These are phyloP conservation scores for Candida berthetii DNA, from an alignment of 805 yeast genomes.

Conservation along the genomic window DNA sequence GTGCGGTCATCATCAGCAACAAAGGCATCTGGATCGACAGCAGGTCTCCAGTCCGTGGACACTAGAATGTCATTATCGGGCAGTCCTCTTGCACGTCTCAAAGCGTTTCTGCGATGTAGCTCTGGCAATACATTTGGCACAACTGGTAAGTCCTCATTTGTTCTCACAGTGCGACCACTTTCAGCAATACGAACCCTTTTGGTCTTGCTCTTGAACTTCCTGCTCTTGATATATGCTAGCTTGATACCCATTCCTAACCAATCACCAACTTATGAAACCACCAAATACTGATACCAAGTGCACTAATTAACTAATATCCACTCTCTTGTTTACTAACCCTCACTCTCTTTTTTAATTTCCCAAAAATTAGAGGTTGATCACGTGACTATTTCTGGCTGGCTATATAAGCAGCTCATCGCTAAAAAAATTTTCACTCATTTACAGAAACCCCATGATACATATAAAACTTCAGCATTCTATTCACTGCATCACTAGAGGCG, in stretches of 20 bases:
- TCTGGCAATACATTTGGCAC: neutral
- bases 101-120: neutral
- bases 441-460: slow-evolving; percentile 5
- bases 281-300: no score
- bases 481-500: slow-evolving; percentile 32
- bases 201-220: neutral
- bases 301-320: no score
- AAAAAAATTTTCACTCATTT: neutral
- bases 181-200: neutral
- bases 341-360: no score
- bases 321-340: no score
- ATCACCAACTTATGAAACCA: no score
- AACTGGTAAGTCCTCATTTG: neutral
- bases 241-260: neutral
- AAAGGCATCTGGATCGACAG: neutral
- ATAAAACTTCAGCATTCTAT: slow-evolving; percentile 26
- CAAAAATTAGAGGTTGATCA: no score
- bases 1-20: neutral
- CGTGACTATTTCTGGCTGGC: no score
- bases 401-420: slow-evolving; percentile 1
- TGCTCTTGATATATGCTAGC: neutral
- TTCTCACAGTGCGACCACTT: neutral
- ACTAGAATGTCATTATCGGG: no score
- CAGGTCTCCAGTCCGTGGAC: neutral
- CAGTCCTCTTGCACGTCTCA: neutral